Conservation (phyloP, 805 yeast genomes). For the Millerozyma acaciae region DNA sequence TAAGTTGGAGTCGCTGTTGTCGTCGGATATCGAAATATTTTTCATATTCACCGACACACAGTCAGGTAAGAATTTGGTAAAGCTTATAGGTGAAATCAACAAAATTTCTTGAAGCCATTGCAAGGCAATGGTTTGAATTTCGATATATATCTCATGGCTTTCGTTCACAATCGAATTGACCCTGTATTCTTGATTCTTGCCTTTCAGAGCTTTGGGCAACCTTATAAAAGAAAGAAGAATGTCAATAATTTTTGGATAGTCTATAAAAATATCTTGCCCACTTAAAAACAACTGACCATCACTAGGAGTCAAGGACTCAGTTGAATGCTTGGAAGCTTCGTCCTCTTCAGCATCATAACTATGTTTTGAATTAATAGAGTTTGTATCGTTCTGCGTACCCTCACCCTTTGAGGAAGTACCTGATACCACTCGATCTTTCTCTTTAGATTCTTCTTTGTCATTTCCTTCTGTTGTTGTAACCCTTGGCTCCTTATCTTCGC, state of each 20-base stretch:
- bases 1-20: slow-evolving; percentile 34
- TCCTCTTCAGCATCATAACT: slow-evolving; percentile 13
- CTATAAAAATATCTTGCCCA: slow-evolving; percentile 75
- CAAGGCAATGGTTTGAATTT: slow-evolving; percentile 74
- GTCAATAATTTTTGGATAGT: slow-evolving; percentile 74
- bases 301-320: slow-evolving; percentile 30
- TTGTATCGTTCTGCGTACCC: too few relatives aligned
- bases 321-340: slow-evolving; percentile 46
- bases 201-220: slow-evolving; percentile 49
- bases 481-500: slow-evolving; percentile 2
- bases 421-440: slow-evolving; percentile 6
- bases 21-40: slow-evolving; percentile 33
- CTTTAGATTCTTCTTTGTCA: slow-evolving; percentile 3
- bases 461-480: slow-evolving; percentile 2
- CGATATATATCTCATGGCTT: slow-evolving; percentile 38
- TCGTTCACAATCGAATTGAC: slow-evolving; percentile 29
- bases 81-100: slow-evolving; percentile 69
- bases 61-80: slow-evolving; percentile 70
- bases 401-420: too few relatives aligned
- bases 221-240: slow-evolving; percentile 79
- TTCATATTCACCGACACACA: slow-evolving; percentile 62
- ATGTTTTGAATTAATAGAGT: background rate
- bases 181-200: slow-evolving; percentile 13
- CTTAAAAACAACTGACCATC: slow-evolving; percentile 28
- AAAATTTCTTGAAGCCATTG: slow-evolving; percentile 79